Evolutionary conservation across 257 asterid genomes (phyloP), one percentile per base, ranked within the genome.

Genomic region (Solanum medicagineum): DNA sequence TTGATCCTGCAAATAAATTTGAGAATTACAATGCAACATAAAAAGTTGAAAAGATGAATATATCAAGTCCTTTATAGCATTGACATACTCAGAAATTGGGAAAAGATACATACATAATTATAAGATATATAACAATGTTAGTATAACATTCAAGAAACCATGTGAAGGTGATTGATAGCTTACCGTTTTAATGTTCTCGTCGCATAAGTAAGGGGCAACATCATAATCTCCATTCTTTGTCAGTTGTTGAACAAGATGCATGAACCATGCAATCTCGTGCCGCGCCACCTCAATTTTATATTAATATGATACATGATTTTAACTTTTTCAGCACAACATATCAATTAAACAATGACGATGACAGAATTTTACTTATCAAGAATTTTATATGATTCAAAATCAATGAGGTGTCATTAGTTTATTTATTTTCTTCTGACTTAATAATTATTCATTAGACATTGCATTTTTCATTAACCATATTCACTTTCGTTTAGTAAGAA

Each of bases 221-320:
- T 94, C 93, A 88, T 87, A 91, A 86, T 92, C 94, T 80, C 85
- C 85, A 53, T 88, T 86, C 83, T 90, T 90, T 66, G 90, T 87
- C 93, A 96, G 88, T 74, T 93, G 94, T 89, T 95, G 91, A 87
- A 93, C 88, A 47, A 90, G 85, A 84, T 86, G 70, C 95, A 95
- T 90, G 87, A 91, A 91, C 83, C 93, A 87, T 66, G 98, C 89
- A 71, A 93, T 87, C 85, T 93, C 97, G 81, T 90, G 96, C 87
- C 90, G 89, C 87, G 87, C 87, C 82, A 74, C 89, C 77, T 93
- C 92, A 29, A 29, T 29, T 29, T 29, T 29, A 29, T 29, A 29
- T 29, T 29, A 29, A 29, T 2, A 29, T 29, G 29, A 29, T 29
- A 29, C 29, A 29, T 29, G 29, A 29, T 29, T 29, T 29, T 29